Base-by-base conservation (phyloP, 2,329 filamentous ascomycete genomes). In the Calonectria pseudoreteaudii region DNA sequence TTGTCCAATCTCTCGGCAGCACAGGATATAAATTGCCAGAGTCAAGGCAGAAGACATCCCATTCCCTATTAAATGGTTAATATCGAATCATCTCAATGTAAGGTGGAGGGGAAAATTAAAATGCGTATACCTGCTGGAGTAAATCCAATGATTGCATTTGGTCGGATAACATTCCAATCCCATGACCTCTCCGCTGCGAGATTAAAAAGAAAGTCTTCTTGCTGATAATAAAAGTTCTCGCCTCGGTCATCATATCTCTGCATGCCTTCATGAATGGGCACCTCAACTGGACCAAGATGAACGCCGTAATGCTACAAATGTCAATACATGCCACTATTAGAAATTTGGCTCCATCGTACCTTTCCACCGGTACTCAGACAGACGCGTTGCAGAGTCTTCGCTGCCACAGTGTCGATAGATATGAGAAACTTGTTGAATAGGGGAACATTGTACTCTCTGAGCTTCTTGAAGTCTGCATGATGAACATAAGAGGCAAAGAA, bases 401-500 rank as follows among this genome's bases (percentile, higher is more conserved):
- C 75, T 18, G 75, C 74, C 38, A 77, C 72, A 9, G 68, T 73
- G 10, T 77, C 75, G n/a, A 70, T 73, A 2, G 75, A 71, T 9
- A 73, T 68, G 0, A 77, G 70, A 41, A 77, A 77, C 8, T 76
- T 77, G 34, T 66, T 68, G 28, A 77, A 77, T 2, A 77, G 20
- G 2, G 75, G 75, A n/a, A 77, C 58, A 18, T 77, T 77, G 53
- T 56, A 64, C 16, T 77, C 74, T 16, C 49, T 36, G 23, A 77
- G 68, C 68, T 76, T 77, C 52, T 68, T 47, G 31, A 77, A 77
- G 53, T 77, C 75, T 2, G 75, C 74, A 2, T 30, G 60, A 20
- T 77, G 74, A 13, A 76, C 72, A n/a, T 77, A 77, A 9, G 75
- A 77, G 1, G 74, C 68, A 28, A 77, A 77, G 60, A 73, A 77